A percentile compares a stretch with the other conserved stretches of the same genome.
Evolutionary conservation across 805 yeast genomes (phyloP).

Genomic region (Saturnispora gosingensis): DNA sequence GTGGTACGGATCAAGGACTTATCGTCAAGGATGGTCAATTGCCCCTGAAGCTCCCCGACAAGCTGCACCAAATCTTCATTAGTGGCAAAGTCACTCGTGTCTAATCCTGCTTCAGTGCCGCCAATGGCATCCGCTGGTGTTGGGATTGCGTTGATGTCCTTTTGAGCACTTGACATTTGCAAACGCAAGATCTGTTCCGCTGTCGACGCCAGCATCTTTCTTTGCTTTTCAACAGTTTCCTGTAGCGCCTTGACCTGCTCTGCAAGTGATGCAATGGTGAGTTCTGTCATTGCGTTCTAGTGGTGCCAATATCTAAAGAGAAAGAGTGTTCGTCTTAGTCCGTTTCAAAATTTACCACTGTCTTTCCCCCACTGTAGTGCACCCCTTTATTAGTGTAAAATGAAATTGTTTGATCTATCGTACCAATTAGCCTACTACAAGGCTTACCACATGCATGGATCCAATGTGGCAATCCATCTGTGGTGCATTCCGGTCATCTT

Average conservation of each 20-base stretch:
- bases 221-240: conserved; percentile 52
- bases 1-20: conserved; percentile 62
- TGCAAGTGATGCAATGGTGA: conserved; percentile 34
- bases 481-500: conserved; percentile 74
- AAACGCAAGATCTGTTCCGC: conserved; percentile 70
- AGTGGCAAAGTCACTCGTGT: conserved; percentile 54
- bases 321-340: background rate
- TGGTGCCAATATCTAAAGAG: background rate
- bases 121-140: conserved; percentile 11
- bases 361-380: background rate
- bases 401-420: conserved; percentile 29
- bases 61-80: conserved; percentile 80
- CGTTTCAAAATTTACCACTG: background rate
- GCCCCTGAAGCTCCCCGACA: conserved; percentile 86
- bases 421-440: conserved; percentile 54
- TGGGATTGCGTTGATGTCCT: conserved; percentile 19
- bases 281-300: background rate
- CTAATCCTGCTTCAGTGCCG: conserved; percentile 17
- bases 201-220: conserved; percentile 57
- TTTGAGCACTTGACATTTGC: conserved; percentile 47
- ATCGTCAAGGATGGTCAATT: conserved; percentile 70
- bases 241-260: conserved; percentile 33
- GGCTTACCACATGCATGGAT: conserved; percentile 27
- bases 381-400: background rate
- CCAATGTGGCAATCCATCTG: conserved; percentile 69